Base-by-base conservation (phyloP, 2,329 filamentous ascomycete genomes). In the Thielaviopsis ethacetica region DNA sequence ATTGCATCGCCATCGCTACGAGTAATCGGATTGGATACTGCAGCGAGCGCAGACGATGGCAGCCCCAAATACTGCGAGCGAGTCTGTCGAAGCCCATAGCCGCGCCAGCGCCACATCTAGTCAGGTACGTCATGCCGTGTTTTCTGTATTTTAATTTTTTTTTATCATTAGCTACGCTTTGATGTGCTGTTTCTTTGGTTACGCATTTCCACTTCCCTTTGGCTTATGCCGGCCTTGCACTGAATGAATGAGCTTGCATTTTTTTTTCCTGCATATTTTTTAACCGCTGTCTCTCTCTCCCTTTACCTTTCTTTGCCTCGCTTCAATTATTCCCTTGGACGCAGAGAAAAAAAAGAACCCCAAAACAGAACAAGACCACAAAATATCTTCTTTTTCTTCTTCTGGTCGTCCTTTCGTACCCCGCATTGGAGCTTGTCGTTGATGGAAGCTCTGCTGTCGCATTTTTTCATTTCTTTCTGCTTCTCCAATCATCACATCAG, bases 51-150 rank as follows among this genome's bases (percentile, higher is more conserved):
- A 61, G 59, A 61, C 56, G 59, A 61, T 61, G 59, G 53, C 53
- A 53, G 38, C 59, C 54, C 27, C 59, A 53, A 56, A 56, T 34
- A 30, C 30, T 53, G 59, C 59, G 52, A 61, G 34, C 53, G 56
- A 61, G 53, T 57, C 59, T 61, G 59, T 53, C 59, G 55, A 61
- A 54, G 51, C 34, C 53, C 38, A 56, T 53, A 61, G 59, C 56
- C 53, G 56, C 59, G 56, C 56, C 53, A 51, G 38, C 13, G 38
- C 54, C 49, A 53, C 59, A 38, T 41, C 27, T n/a, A 58, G 52
- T 30, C 53, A 61, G 59, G 59, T 61, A 56, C 53, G 59, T 52
- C 57, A 59, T 54, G 30, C 30, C n/a, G 47, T 34, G 17, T 17
- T 19, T 52, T 50, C 41, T 22, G 21, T 34, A 34, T 34, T 10